Base-by-base conservation (phyloP, 2,329 filamentous ascomycete species). In the Conoideocrella luteorostrata region DNA sequence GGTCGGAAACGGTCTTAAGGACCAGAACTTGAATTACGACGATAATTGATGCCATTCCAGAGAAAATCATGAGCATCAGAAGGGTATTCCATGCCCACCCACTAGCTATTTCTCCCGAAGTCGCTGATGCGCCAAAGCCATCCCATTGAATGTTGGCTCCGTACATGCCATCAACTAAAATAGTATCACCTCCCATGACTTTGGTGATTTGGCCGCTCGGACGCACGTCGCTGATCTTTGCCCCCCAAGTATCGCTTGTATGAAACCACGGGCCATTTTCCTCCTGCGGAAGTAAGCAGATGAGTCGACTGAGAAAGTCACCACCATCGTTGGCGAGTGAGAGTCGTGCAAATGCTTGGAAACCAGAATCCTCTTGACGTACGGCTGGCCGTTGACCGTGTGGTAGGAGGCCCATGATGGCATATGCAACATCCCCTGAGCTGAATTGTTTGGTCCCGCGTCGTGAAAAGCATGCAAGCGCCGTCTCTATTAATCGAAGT, bases 331-430 rank as follows among this genome's bases (percentile, higher is more conserved):
- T 72, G 9, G 65, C 63, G 0, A 73, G 55, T 11, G 67, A 71
- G 4, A 74, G 61, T 26, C 67, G 58, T 5, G 69, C 67, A 42
- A 74, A 73, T 0, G 69, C 70, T 47, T 72, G 64, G 44, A 75
- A 72, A 0, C 57, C 64, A 3, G 64, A 58, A 45, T 74, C 70
- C 0, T 50, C 56, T 2, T 53, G 52, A 35, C 66, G 55, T 4
- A 71, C 59, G 13, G 51, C 50, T 0, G 68, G 70, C 7, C 70
- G 52, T 10, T 64, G 58, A 6, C 66, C 57, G n/a, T n/a, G n/a
- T n/a, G n/a, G n/a, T 3, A 54, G 34, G 9, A 74, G 58, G 3
- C 69, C 69, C 68, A 72, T 72, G 21, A 72, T 51, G 1, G 67
- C 68, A 36, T 73, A 73, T 7, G 64, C 60, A 7, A 67, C 55